These are phyloP conservation scores for Terana coerulea DNA, from an alignment of 768 basidiomycete genomes.

Conservation along the genomic window DNA sequence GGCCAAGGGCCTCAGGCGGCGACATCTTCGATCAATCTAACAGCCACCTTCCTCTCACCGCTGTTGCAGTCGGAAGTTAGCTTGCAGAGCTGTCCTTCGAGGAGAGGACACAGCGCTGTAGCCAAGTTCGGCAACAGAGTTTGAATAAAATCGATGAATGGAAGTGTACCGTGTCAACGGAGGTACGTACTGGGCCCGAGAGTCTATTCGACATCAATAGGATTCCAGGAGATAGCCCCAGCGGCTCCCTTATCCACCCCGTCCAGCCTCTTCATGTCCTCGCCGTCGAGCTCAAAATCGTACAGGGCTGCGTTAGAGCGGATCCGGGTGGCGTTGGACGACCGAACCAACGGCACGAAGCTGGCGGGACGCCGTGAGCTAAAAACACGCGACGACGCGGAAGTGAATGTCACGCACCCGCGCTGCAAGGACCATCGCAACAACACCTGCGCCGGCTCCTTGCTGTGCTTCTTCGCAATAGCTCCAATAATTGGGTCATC, in stretches of 20 bases:
- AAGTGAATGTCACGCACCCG: slow-evolving; percentile 50
- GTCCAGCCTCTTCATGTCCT: slow-evolving; percentile 67
- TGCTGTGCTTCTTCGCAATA: slow-evolving; percentile 57
- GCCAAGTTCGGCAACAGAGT: neutral
- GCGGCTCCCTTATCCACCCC: slow-evolving; percentile 66
- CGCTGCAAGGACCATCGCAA: slow-evolving; percentile 89
- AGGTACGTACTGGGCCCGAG: neutral
- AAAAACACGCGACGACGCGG: neutral
- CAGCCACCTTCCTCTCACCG: no score
- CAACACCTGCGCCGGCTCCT: slow-evolving; percentile 74
- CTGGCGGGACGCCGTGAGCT: slow-evolving; percentile 33
- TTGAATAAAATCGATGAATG: neutral
- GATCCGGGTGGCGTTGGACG: slow-evolving; percentile 66
- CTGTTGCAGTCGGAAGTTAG: no score
- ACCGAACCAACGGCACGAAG: slow-evolving; percentile 81
- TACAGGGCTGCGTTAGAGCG: slow-evolving; percentile 69
- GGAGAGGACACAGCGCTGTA: no score
- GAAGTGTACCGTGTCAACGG: neutral
- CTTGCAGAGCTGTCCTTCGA: no score
- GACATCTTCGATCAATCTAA: no score
- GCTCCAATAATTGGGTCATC: slow-evolving; percentile 50
- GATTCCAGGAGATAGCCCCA: slow-evolving; percentile 84
- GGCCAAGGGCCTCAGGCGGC: no score
- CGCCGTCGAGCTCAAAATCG: slow-evolving; percentile 63
- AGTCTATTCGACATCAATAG: slow-evolving; percentile 44